A percentile compares a stretch with the other conserved stretches of the same genome.
These are phyloP conservation scores for Circinella umbellata DNA, from an alignment of 371 early-diverging fungal species.

Conservation along the genomic window DNA sequence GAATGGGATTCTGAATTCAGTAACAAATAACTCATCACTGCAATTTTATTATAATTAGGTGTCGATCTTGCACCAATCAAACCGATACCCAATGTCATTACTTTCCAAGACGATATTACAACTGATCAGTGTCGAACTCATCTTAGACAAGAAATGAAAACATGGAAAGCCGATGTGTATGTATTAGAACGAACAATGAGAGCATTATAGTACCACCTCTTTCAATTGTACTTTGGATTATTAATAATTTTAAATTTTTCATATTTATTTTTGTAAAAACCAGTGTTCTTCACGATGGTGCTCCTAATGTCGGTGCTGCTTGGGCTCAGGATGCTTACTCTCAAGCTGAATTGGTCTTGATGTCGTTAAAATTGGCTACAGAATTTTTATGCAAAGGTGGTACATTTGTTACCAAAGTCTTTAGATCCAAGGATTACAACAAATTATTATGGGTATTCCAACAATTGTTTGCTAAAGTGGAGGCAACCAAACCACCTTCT, in stretches of 20 bases:
- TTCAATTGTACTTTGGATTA: too few species aligned
- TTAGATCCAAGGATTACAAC: slow-evolving; percentile 99
- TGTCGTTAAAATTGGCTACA: slow-evolving; percentile 94
- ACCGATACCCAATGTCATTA: slow-evolving; percentile 95
- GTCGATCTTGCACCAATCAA: slow-evolving; percentile 99
- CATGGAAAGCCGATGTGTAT: slow-evolving; percentile 98
- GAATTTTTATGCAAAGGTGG: slow-evolving; percentile 96
- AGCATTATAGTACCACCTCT: too few species aligned
- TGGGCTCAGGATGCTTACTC: slow-evolving; percentile 99
- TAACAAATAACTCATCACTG: neutral
- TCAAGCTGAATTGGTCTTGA: slow-evolving; percentile 97
- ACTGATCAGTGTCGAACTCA: slow-evolving; percentile 91
- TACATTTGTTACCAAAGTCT: slow-evolving; percentile 99
- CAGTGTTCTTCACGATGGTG: slow-evolving; percentile 99
- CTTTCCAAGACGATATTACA: slow-evolving; percentile 98
- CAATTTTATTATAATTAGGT: slow-evolving; percentile 51
- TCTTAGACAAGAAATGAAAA: slow-evolving; percentile 89
- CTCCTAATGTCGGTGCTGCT: slow-evolving; percentile 99
- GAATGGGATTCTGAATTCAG: too few species aligned
- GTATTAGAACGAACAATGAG: slow-evolving; percentile 4
- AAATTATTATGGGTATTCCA: slow-evolving; percentile 98
- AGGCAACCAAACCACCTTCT: slow-evolving; percentile 99
- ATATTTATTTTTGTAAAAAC: neutral
- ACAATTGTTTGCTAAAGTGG: slow-evolving; percentile 97
- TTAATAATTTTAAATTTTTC: too few species aligned